Base-by-base conservation (phyloP, 1,284 basidiomycete species). In the Sporisorium sorghi region DNA sequence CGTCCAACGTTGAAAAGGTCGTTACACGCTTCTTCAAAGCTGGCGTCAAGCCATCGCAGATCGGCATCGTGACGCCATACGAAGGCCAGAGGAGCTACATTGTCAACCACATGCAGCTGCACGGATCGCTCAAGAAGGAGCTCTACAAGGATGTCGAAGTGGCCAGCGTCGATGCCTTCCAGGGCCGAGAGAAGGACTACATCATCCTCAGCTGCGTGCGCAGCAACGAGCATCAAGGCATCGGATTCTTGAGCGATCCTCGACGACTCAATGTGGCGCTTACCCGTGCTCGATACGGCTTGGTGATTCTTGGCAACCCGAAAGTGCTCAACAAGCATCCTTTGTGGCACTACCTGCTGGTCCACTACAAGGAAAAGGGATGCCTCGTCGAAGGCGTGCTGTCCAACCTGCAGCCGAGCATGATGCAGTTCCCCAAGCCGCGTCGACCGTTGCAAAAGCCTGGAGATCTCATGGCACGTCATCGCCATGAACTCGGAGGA, bases 1-100 rank as follows among this genome's bases (percentile, higher is more conserved):
- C 97, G 1, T 94, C 93, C 37, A 98, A 98, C 78, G 97, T 99
- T 37, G 97, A 99, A 86, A 99, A 99, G 89, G 97, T 99, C 79
- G 94, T 99, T 39, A 99, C 97, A 55, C 94, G 96, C 82, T 98
- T 99, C 87, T 99, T 99, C 91, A 97, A 97, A 85, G 94, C 96
- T 0, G 96, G 97, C 50, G 95, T 99, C 30, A 88, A 94, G 39
- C 96, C 97, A 0, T 89, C 88, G 60, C 96, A 99, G 84, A 99
- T 99, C 80, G 97, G 97, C 69, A 93, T 99, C 68, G 94, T 99
- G 77, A 99, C 97, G 0, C 97, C 97, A 0, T 99, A 99, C 86
- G 97, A 99, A 85, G 97, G 97, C 23, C 97, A 99, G 84, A 90
- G 97, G n/a, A 96, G 94, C 11, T 99, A 97, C 86, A 92, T 99